Evolutionary conservation across 805 yeast species (phyloP).

Genomic region (Kuraishia borneana): DNA sequence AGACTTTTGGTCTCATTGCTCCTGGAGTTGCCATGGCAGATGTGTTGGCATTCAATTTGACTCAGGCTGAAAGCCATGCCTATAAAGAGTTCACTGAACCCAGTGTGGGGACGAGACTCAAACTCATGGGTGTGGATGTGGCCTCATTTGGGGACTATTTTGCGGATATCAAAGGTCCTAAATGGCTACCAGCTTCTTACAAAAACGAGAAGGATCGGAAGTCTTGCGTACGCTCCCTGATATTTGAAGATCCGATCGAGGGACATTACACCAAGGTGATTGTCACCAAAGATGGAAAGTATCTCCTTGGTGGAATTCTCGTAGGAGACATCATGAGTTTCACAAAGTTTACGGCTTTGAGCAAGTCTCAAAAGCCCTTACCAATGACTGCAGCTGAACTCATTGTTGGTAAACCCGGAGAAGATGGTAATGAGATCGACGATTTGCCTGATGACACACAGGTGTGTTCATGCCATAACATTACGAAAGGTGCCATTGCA

Average conservation of each 20-base stretch:
- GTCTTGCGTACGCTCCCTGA: slow-evolving; percentile 11
- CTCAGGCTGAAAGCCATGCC: slow-evolving; percentile 21
- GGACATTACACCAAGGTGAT: slow-evolving; percentile 21
- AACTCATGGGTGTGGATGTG: slow-evolving; percentile 26
- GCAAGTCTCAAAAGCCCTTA: slow-evolving; percentile 17
- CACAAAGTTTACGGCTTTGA: slow-evolving; percentile 19
- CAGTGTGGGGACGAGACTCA: slow-evolving; percentile 22
- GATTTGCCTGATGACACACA: slow-evolving; percentile 22
- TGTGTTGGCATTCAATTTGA: slow-evolving; percentile 20
- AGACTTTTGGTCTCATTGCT: slow-evolving; percentile 24
- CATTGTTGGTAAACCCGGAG: slow-evolving; percentile 14
- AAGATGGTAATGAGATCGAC: slow-evolving; percentile 18
- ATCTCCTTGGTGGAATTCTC: slow-evolving; percentile 24
- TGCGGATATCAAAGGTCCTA: slow-evolving; percentile 22
- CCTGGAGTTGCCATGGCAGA: slow-evolving; percentile 29
- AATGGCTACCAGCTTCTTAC: slow-evolving; percentile 18
- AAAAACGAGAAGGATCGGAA: slow-evolving; percentile 8
- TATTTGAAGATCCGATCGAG: slow-evolving; percentile 22
- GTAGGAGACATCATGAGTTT: slow-evolving; percentile 22
- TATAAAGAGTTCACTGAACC: slow-evolving; percentile 19
- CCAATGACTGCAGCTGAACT: slow-evolving; percentile 19
- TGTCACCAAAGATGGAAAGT: slow-evolving; percentile 21
- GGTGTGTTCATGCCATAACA: slow-evolving; percentile 24
- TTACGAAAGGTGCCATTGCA: slow-evolving; percentile 19
- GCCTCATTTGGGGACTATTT: slow-evolving; percentile 27